Base-by-base conservation (phyloP, 75 land plant species). In the Adiantum capillusveneris region DNA sequence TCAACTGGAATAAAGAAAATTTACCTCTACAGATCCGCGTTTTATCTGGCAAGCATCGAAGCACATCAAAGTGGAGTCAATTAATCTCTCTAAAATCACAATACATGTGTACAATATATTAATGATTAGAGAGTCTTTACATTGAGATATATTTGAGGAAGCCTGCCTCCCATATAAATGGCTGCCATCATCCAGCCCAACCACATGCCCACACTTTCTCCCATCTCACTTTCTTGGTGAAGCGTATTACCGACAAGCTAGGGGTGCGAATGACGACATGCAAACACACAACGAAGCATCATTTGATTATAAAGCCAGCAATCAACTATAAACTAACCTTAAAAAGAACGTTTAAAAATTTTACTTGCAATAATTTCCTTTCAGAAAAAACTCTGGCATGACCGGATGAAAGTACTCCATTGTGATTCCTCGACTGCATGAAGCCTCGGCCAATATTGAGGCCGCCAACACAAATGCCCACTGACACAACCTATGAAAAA, bases 111-210 rank as follows among this genome's bases (percentile, higher is more conserved):
- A n/a, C n/a, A n/a, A n/a, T n/a, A n/a, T n/a, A n/a, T n/a, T n/a
- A n/a, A n/a, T n/a, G n/a, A n/a, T n/a, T n/a, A n/a, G n/a, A 34
- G 3, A 3, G 12, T 16, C 0, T 71, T 74, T 48, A 87, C 92
- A 69, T 84, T 87, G 58, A 84, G 68, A 34, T 42, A 76, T 29
- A 87, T 87, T 58, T 87, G 88, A 16, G 88, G 88, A 42, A 87
- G 63, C 49, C 92, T 64, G 46, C 92, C 92, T 48, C 84, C 84
- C 88, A 87, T 81, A 57, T 87, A 87, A 31, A 84, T 87, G 25
- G 66, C 78, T 34, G 92, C 78, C 92, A 87, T 87, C 45, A 67
- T 46, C 83, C 86, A 86, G 14, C 86, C 86, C 46, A 85, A 69
- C 16, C 17, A 58, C 1, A 54, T 66, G 42, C 84, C 87, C 45